Conservation (phyloP, 1,284 basidiomycete species). For the Irpex sp. region DNA sequence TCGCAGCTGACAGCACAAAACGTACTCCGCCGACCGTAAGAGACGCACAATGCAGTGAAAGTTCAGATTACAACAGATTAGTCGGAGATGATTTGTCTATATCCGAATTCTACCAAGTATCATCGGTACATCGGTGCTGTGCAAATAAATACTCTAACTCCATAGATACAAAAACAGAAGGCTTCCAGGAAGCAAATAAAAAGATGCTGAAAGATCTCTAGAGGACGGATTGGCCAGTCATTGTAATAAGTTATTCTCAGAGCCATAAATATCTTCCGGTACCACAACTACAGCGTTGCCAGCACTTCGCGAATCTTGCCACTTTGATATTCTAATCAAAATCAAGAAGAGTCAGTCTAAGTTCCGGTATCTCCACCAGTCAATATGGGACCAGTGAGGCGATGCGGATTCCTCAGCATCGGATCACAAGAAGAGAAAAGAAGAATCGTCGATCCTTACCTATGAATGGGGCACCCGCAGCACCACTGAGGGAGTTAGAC, state of each 20-base stretch:
- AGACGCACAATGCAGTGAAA: not conserved
- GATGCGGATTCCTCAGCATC: not conserved
- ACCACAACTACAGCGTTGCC: not conserved
- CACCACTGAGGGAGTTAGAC: slow-evolving; percentile 3
- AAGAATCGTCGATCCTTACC: slow-evolving; percentile 5
- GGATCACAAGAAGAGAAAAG: not conserved
- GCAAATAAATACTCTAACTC: not conserved
- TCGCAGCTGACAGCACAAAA: not conserved
- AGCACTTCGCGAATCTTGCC: slow-evolving; percentile 9
- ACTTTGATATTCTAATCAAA: slow-evolving; percentile 7
- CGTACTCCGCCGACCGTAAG: not conserved
- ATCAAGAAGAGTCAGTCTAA: not conserved
- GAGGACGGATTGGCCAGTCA: no score
- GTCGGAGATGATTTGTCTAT: not conserved
- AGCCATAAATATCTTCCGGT: no score
- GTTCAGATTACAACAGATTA: not conserved
- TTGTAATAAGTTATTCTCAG: no score
- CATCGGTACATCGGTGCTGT: not conserved
- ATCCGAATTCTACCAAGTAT: not conserved
- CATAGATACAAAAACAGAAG: not conserved
- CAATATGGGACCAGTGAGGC: no score
- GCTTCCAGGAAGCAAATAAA: no score
- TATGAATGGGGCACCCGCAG: slow-evolving; percentile 11
- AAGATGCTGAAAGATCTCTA: no score
- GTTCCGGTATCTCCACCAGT: no score